phyloP scores from a whole-genome alignment of 352 stramenopile genomes.

The Phytopythium helicoides region DNA sequence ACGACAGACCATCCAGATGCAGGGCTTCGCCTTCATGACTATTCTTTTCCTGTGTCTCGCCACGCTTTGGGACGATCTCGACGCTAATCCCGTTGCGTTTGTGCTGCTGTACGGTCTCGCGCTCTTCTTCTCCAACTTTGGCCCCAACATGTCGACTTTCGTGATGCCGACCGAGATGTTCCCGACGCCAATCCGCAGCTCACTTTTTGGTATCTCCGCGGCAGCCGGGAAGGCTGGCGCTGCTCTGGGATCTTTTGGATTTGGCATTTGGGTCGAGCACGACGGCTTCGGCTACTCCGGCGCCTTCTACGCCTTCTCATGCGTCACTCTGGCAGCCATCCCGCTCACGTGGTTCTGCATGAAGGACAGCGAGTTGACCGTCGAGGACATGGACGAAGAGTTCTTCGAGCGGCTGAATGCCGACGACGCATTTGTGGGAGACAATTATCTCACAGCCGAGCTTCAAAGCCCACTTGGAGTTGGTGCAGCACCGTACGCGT shows the following conservation, averaged over 20 bases:
- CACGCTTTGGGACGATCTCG: constrained; percentile 56
- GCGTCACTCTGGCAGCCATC: constrained; percentile 50
- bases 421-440: not conserved
- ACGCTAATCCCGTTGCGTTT: constrained; percentile 52
- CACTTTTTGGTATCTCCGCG: constrained; percentile 88
- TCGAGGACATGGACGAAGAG: constrained; percentile 19
- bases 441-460: constrained; percentile 1
- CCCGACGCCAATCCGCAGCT: too few species aligned
- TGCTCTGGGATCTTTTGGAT: constrained; percentile 61
- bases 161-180: too few species aligned
- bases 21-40: constrained; percentile 71
- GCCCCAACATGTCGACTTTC: too few species aligned
- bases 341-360: constrained; percentile 21
- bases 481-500: too few species aligned
- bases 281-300: constrained; percentile 52
- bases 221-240: constrained; percentile 87
- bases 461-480: not conserved
- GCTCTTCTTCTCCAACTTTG: too few species aligned
- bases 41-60: constrained; percentile 60
- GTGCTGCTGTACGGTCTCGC: constrained; percentile 79
- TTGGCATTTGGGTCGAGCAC: constrained; percentile 63
- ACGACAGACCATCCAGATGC: constrained; percentile 72
- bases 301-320: constrained; percentile 61
- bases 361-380: constrained; percentile 15
- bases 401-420: constrained; percentile 11